phyloP scores from a whole-genome alignment of 345 rosid species.

The Raphanus raphanistrum region DNA sequence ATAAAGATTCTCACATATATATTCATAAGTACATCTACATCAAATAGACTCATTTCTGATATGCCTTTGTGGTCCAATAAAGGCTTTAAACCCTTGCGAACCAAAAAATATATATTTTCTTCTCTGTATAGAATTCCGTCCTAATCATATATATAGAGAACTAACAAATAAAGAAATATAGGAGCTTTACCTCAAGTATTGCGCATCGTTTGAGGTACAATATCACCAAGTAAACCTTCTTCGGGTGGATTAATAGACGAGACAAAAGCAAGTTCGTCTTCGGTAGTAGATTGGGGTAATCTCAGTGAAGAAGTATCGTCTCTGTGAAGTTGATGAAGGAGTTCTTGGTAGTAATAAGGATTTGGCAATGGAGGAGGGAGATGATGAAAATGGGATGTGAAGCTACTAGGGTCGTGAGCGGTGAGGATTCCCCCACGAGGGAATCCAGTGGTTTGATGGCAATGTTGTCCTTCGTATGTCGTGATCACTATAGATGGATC shows the following conservation, averaged over 20 bases:
- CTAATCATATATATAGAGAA: neutral
- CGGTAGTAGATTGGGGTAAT: slow-evolving; percentile 26
- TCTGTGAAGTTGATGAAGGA: slow-evolving; percentile 41
- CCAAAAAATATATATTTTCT: neutral
- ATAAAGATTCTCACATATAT: slow-evolving; percentile 21
- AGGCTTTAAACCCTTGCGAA: neutral
- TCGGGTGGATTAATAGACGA: slow-evolving; percentile 35
- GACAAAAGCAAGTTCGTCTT: slow-evolving; percentile 14
- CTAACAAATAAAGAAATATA: neutral
- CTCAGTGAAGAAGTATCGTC: slow-evolving; percentile 42
- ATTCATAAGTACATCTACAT: slow-evolving; percentile 18
- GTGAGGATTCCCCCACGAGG: slow-evolving; percentile 66
- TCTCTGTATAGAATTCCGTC: neutral
- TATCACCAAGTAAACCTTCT: slow-evolving; percentile 84
- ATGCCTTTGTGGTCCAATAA: slow-evolving; percentile 22
- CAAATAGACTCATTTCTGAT: slow-evolving; percentile 14
- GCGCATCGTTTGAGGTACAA: slow-evolving; percentile 79
- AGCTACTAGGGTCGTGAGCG: slow-evolving; percentile 48
- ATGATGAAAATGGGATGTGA: slow-evolving; percentile 39
- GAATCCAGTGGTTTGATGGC: slow-evolving; percentile 81
- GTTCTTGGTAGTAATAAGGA: slow-evolving; percentile 48
- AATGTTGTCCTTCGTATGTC: slow-evolving; percentile 97
- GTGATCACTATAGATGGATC: slow-evolving; percentile 82
- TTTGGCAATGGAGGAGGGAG: slow-evolving; percentile 44
- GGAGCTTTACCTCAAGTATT: slow-evolving; percentile 34